Base-by-base conservation (phyloP, 2,329 filamentous ascomycete genomes). In the Penicillium psychrosexuale region DNA sequence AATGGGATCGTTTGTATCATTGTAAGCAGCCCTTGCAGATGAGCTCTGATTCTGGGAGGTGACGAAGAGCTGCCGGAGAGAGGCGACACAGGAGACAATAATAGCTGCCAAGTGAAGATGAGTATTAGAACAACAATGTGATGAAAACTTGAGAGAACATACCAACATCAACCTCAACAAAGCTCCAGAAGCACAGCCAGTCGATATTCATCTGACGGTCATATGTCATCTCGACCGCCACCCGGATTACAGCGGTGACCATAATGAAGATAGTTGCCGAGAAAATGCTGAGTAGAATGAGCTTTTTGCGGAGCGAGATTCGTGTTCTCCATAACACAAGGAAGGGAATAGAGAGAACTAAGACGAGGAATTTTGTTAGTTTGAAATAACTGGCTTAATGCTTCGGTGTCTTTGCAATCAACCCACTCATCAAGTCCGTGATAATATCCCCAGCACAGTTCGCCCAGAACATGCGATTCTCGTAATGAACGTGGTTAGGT, bases 151-250 rank as follows among this genome's bases (percentile, higher is more conserved):
- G 3, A 28, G 11, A 33, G 6, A 17, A 37, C 28, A 33, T 51
- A 60, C 56, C 58, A 13, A 53, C 34, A n/a, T 60, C 48, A 3
- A 59, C 56, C 24, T 64, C 61, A 19, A 64, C 44, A 40, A 56
- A 61, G 15, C 54, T 59, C 61, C 61, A 64, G 17, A 64, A 58
- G n/a, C 57, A 59, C 1, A 60, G 24, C 60, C 60, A 64, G 11
- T 55, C 53, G 7, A 61, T 53, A 40, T 64, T 57, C 11, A 58
- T 51, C 12, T 59, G 47, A 11, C 33, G n/a, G 15, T 61, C 46
- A 27, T 53, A 50, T 7, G 47, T 50, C 37, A 37, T 55, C 7
- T 56, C 56, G 15, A 61, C 46, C 1, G 44, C 51, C 0, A 64
- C 60, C 2, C 61, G 58, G 31, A 62, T 45, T 17, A 61, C 51